These are phyloP conservation scores for Polytrichum commune DNA, from an alignment of 225 moss, liverwort and hornwort genomes.

Conservation along the genomic window DNA sequence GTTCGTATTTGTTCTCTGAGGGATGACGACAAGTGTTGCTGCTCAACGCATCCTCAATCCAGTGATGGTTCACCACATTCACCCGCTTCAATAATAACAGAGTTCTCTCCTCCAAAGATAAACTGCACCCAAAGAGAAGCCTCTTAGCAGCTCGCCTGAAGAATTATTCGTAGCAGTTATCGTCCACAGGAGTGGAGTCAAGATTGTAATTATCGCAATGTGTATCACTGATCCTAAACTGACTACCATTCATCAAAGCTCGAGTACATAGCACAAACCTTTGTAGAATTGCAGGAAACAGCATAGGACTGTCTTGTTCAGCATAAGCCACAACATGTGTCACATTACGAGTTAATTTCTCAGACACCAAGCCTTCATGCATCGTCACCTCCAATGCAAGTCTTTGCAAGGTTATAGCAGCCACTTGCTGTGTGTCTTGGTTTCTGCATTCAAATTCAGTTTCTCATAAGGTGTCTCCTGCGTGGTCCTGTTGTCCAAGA, in stretches of 20 bases:
- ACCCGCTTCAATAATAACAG: conserved; percentile 54
- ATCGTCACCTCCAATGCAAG: conserved; percentile 84
- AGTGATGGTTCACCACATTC: conserved; percentile 71
- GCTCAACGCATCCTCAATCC: conserved; percentile 66
- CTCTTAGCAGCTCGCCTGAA: background rate
- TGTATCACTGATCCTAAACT: background rate
- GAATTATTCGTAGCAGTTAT: background rate
- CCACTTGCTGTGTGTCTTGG: conserved; percentile 62
- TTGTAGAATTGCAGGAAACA: conserved; percentile 61
- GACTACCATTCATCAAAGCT: background rate
- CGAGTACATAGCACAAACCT: conserved; percentile 28
- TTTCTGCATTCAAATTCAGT: conserved; percentile 50
- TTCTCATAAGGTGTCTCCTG: conserved; percentile 6
- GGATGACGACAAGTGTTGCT: conserved; percentile 40
- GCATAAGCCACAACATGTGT: conserved; percentile 82
- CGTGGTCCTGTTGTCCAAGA: too few relatives aligned
- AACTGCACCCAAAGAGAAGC: conserved; percentile 38
- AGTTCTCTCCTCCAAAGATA: conserved; percentile 39
- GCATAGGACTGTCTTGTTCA: conserved; percentile 41
- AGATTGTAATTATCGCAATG: background rate
- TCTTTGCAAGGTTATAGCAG: conserved; percentile 53
- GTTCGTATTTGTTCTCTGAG: conserved; percentile 46
- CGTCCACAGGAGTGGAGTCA: too few relatives aligned
- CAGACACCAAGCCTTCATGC: conserved; percentile 63
- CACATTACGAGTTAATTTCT: conserved; percentile 46